Evolutionary conservation across 2,329 filamentous ascomycete species (phyloP).

Genomic region (Epichloe baconii): DNA sequence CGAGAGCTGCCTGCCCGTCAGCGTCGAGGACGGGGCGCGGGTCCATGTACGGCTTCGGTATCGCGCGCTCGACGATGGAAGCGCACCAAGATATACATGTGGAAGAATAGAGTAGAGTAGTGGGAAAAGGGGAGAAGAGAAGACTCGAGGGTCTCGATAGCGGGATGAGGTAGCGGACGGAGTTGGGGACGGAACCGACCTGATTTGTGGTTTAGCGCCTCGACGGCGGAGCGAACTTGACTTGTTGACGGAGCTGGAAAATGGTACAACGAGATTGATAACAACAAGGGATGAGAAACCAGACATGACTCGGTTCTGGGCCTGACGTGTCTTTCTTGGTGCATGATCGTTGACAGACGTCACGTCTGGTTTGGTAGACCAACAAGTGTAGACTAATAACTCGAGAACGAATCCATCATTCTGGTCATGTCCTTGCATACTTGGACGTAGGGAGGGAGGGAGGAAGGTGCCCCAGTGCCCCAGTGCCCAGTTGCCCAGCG

Average conservation of each 20-base stretch:
- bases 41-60: slow-evolving; percentile 8
- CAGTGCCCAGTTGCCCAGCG: too few relatives aligned
- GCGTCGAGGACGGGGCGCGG: slow-evolving; percentile 5
- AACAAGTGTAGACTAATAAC: too few relatives aligned
- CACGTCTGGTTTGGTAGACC: too few relatives aligned
- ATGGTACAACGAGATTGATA: too few relatives aligned
- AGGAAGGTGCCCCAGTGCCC: too few relatives aligned
- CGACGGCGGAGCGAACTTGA: background rate
- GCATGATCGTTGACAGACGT: too few relatives aligned
- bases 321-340: too few relatives aligned
- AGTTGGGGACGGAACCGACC: background rate
- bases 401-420: too few relatives aligned
- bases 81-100: slow-evolving; percentile 7
- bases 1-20: slow-evolving; percentile 1
- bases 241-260: background rate
- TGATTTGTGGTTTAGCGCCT: background rate
- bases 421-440: too few relatives aligned
- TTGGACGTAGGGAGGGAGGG: too few relatives aligned
- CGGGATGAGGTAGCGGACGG: background rate
- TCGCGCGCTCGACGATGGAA: slow-evolving; percentile 1
- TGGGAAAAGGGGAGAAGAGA: background rate
- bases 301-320: too few relatives aligned
- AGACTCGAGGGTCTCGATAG: background rate
- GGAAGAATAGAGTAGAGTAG: background rate
- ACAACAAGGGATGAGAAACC: too few relatives aligned